Conservation (phyloP, 768 basidiomycete genomes). For the Leucocoprinus leucothites region DNA sequence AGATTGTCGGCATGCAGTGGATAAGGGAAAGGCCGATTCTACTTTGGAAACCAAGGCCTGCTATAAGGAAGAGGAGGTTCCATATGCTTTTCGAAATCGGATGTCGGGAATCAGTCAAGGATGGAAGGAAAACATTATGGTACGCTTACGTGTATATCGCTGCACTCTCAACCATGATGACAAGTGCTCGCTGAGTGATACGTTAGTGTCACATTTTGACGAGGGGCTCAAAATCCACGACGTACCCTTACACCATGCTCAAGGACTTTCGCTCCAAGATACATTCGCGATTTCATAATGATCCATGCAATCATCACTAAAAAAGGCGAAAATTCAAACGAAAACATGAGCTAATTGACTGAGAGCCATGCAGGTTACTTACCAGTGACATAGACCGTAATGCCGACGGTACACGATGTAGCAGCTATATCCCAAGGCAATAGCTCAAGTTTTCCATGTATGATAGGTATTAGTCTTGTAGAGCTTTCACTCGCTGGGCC, state of each 20-base stretch:
- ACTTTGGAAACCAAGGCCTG: constrained; percentile 1
- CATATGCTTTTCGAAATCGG: background rate
- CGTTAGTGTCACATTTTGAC: background rate
- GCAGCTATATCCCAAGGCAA: background rate
- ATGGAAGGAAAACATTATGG: background rate
- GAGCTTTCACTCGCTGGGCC: background rate
- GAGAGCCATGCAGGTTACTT: background rate
- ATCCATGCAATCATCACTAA: constrained; percentile 1
- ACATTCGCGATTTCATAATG: background rate
- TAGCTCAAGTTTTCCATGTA: background rate
- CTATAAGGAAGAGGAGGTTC: constrained; percentile 4
- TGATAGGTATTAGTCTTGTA: background rate
- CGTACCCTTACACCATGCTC: background rate
- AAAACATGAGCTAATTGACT: background rate
- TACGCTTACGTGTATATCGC: constrained; percentile 13
- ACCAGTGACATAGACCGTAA: constrained; percentile 1
- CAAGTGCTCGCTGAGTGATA: background rate
- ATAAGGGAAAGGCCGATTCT: constrained; percentile 6
- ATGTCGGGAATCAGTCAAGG: background rate
- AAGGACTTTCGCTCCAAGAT: background rate
- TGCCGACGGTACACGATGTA: background rate
- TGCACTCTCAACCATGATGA: constrained; percentile 15
- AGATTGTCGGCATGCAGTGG: constrained; percentile 6
- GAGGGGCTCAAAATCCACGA: background rate
- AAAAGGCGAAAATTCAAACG: background rate